phyloP scores from a whole-genome alignment of 108 stramenopile genomes.

The Pseudonitzschia pungens region DNA sequence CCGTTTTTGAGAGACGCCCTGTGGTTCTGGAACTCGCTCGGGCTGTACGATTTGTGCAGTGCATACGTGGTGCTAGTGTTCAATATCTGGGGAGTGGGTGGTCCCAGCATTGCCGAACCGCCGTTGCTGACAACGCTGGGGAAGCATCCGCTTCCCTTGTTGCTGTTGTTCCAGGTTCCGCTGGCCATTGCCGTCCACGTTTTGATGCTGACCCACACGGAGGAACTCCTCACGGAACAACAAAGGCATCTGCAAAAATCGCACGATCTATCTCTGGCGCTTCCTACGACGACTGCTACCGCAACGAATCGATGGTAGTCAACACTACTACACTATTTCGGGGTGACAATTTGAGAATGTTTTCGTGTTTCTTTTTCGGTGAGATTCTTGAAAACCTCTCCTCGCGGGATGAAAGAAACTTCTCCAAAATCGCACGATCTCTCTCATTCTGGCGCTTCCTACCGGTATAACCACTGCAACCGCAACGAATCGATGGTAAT shows the following conservation, averaged over 20 bases:
- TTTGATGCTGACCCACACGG: conserved; percentile 13
- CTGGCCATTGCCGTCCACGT: conserved; percentile 28
- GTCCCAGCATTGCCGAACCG: conserved; percentile 12
- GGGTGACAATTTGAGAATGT: no score
- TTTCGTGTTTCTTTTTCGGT: no score
- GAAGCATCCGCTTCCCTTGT: conserved; percentile 27
- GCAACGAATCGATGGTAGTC: not conserved
- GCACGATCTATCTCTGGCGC: not conserved
- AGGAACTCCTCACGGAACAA: not conserved
- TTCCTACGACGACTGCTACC: not conserved
- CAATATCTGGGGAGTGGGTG: conserved; percentile 16
- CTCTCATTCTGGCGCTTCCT: not conserved
- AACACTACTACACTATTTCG: no score
- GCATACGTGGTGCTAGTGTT: conserved; percentile 17
- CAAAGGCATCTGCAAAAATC: not conserved
- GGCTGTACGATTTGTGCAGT: conserved; percentile 27
- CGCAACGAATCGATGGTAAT: not conserved
- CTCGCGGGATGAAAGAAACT: not conserved
- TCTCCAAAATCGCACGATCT: not conserved
- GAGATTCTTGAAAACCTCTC: no score
- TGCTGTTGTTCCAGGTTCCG: conserved; percentile 31
- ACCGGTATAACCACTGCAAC: not conserved
- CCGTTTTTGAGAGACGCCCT: conserved; percentile 8
- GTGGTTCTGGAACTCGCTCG: conserved; percentile 32
- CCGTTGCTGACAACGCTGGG: conserved; percentile 19